Evolutionary conservation across 129 eudicot genomes (phyloP), one percentile per base, ranked within the genome.

Genomic region (Tagetes patula): DNA sequence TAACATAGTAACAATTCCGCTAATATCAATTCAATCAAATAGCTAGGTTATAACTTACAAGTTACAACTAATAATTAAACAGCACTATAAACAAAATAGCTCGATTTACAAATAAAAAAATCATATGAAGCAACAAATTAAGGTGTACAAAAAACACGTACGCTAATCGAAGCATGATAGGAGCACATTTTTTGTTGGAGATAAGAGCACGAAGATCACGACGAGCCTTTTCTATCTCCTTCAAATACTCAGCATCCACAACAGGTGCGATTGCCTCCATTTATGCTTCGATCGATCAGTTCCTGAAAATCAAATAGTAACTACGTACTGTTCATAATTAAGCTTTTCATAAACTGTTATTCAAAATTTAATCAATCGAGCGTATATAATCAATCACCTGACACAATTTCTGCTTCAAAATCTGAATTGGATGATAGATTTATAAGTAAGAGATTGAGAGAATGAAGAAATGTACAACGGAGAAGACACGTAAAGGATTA

Each of bases 161-260:
- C 98, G 98, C 96, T 81, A 90, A 80, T 11, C 98, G 96, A 83
- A 94, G 98, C 96, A 94, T 86, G 81, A 94, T 86, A 11, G 96
- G 96, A 34, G 98, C 96, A 60, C 96, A 94, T 0, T 76, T 82
- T 61, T 84, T 84, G 82, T 72, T 76, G 47, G 85, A 87, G 78
- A 94, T 90, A 79, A 87, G 96, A 69, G 98, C 96, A 37, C 96
- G 87, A 39, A 94, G 96, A 64, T 86, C 89, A 69, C 93, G 80
- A 53, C 93, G 92, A 54, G 96, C 86, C 70, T 64, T 81, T 41
- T 90, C 96, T 0, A 94, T 83, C 74, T 87, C 93, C 88, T 90
- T 94, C 79, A 84, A n/a, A 73, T 94, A 94, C 75, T 81, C 88
- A 11, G 78, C 82, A 40, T 83, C 82, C 32, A 85, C 91, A 66